Percentiles rank a stretch among this genome's conserved stretches.
These are phyloP conservation scores for Tulasnella sp. DNA, from an alignment of 768 basidiomycete genomes.

Conservation along the genomic window DNA sequence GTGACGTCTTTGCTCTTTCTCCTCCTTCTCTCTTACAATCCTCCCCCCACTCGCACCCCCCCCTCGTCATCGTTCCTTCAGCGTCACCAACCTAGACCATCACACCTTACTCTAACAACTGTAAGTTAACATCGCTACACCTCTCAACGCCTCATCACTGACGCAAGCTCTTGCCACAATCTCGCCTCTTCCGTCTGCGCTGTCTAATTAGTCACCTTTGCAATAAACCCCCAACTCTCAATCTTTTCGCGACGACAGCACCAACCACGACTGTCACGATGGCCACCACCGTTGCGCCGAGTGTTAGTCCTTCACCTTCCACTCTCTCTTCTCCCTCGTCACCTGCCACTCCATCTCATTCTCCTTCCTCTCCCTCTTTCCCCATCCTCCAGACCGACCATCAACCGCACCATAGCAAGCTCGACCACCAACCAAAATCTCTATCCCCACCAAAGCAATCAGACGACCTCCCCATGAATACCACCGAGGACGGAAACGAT, in stretches of 20 bases:
- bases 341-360: neutral
- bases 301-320: conserved; percentile 3
- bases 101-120: neutral
- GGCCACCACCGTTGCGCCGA: neutral
- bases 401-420: neutral
- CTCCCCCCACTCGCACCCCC: neutral
- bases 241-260: neutral
- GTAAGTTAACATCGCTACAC: neutral
- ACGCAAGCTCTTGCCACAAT: neutral
- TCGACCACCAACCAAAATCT: neutral
- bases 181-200: neutral
- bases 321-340: neutral
- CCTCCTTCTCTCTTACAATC: neutral
- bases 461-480: neutral
- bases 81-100: neutral
- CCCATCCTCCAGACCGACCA: neutral
- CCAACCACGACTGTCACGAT: neutral
- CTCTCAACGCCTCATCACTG: neutral
- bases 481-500: neutral
- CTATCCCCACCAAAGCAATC: neutral
- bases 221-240: neutral
- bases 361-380: neutral
- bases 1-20: conserved; percentile 8
- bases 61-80: neutral
- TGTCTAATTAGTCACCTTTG: conserved; percentile 7